Evolutionary conservation across 1,284 basidiomycete genomes (phyloP).

Genomic region (Albatrellus sp.): DNA sequence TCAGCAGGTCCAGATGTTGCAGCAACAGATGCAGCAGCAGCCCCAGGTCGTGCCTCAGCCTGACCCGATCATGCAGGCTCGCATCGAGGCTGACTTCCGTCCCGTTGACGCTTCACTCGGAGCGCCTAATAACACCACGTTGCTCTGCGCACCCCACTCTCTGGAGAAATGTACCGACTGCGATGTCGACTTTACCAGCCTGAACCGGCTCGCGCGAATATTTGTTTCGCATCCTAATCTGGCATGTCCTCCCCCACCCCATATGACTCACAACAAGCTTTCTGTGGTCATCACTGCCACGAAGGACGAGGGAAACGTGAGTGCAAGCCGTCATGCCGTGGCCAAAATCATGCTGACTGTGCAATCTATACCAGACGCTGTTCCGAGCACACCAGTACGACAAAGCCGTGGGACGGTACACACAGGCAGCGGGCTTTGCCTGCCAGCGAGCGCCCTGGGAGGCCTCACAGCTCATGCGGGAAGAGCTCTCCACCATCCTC

Average conservation of each 20-base stretch:
- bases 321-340: constrained; percentile 12
- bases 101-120: constrained; percentile 46
- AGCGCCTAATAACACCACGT: constrained; percentile 34
- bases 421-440: constrained; percentile 73
- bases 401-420: constrained; percentile 78
- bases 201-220: constrained; percentile 66
- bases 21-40: constrained; percentile 28
- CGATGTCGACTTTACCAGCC: constrained; percentile 51
- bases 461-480: constrained; percentile 66
- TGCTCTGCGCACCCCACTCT: constrained; percentile 51
- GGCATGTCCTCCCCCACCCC: constrained; percentile 72
- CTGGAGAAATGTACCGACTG: constrained; percentile 63
- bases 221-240: constrained; percentile 60
- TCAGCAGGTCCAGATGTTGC: constrained; percentile 22
- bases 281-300: constrained; percentile 60
- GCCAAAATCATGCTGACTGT: constrained; percentile 4
- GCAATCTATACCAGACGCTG: constrained; percentile 33
- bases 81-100: constrained; percentile 63
- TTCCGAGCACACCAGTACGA: constrained; percentile 68
- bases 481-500: constrained; percentile 81
- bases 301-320: constrained; percentile 87
- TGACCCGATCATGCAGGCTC: constrained; percentile 59
- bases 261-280: constrained; percentile 65
- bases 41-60: constrained; percentile 32
- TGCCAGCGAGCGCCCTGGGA: constrained; percentile 87